A percentile compares a stretch with the other conserved stretches of the same genome.
phyloP scores from a whole-genome alignment of 208 protist species.

The Leishmania amazonensis region DNA sequence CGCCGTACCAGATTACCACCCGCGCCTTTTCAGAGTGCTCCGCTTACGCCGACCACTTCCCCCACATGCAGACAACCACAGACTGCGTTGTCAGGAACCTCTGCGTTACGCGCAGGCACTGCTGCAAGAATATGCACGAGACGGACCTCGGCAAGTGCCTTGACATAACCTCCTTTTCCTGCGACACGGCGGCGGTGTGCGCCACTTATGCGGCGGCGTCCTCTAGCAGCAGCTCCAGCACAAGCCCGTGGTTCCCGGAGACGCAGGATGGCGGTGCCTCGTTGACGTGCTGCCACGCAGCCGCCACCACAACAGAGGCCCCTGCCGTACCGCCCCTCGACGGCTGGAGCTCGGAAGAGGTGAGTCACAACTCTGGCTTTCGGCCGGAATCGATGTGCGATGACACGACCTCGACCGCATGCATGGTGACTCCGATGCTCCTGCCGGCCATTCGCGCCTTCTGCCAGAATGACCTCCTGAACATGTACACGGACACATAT shows the following conservation, averaged over 20 bases:
- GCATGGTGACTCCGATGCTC: constrained; percentile 8
- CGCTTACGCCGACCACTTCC: constrained; percentile 18
- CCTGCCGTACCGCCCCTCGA: constrained; percentile 11
- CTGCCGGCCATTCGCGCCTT: constrained; percentile 22
- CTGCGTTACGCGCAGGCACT: constrained; percentile 24
- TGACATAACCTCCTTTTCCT: constrained; percentile 25
- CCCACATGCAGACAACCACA: constrained; percentile 9
- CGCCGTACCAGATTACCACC: neutral
- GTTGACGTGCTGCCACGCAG: constrained; percentile 20
- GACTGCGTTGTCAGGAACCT: constrained; percentile 16
- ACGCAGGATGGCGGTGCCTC: constrained; percentile 20
- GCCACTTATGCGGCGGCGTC: neutral
- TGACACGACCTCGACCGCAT: neutral
- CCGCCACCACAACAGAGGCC: constrained; percentile 5
- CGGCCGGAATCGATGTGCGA: constrained; percentile 15
- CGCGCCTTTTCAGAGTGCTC: constrained; percentile 3
- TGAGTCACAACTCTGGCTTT: neutral
- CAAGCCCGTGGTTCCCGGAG: constrained; percentile 6
- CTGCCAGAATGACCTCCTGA: constrained; percentile 19
- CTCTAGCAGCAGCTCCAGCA: neutral
- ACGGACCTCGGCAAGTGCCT: constrained; percentile 11
- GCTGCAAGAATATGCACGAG: neutral
- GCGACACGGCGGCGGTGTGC: constrained; percentile 12
- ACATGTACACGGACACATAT: constrained; percentile 22
- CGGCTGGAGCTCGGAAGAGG: neutral